Percentiles rank a stretch among this genome's conserved stretches.
phyloP scores from a whole-genome alignment of 805 yeast species.

The Debaryomyces tyrocola region DNA sequence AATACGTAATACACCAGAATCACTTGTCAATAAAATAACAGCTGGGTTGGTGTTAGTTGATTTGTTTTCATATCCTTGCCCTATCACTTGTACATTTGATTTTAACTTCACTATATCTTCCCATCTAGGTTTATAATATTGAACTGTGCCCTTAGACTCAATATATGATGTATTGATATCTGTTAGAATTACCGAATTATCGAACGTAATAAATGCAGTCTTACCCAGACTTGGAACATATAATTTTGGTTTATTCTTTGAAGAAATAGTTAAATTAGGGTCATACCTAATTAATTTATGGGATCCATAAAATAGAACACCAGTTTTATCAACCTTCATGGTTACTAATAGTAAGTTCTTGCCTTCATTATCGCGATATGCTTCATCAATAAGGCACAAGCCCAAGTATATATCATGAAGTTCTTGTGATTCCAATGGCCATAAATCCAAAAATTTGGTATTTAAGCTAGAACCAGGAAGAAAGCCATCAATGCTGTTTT shows the following conservation, averaged over 20 bases:
- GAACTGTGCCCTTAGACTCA: conserved; percentile 15
- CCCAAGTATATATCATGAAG: conserved; percentile 45
- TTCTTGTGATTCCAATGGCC: conserved; percentile 41
- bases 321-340: conserved; percentile 49
- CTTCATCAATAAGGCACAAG: conserved; percentile 21
- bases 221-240: conserved; percentile 57
- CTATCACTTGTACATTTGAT: conserved; percentile 51
- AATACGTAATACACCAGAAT: conserved; percentile 62
- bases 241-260: conserved; percentile 42
- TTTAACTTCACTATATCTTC: conserved; percentile 73
- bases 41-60: conserved; percentile 40
- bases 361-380: conserved; percentile 11
- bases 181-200: conserved; percentile 61
- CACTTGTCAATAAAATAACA: conserved; percentile 46
- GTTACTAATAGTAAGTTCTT: conserved; percentile 52
- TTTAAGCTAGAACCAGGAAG: conserved; percentile 46
- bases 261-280: conserved; percentile 7
- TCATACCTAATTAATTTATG: conserved; percentile 57
- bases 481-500: conserved; percentile 40
- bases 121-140: conserved; percentile 59
- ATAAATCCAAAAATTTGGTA: conserved; percentile 63
- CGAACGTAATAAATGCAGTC: conserved; percentile 61
- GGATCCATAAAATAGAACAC: conserved; percentile 58
- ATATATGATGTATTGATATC: conserved; percentile 49
- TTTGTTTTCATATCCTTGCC: conserved; percentile 54